Base-by-base conservation (phyloP, 2,329 filamentous ascomycete genomes). In the Colletotrichum trifolii region DNA sequence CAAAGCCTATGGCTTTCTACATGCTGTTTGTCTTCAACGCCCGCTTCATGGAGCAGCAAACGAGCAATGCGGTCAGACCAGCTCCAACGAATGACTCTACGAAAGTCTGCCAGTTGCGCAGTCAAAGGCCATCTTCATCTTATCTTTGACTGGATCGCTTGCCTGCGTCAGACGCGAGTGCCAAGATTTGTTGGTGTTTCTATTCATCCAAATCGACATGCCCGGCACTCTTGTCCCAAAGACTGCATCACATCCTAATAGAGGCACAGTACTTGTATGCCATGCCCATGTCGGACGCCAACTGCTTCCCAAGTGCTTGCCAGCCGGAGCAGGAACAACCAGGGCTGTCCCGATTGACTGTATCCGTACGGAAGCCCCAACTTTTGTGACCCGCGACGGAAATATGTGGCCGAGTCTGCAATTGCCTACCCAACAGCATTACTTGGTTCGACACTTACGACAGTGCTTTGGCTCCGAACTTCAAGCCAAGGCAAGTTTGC, bases 201-300 rank as follows among this genome's bases (percentile, higher is more conserved):
- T 70, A 71, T 87, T 83, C n/a, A 76, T 82, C 78, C 80, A 85
- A 0, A 78, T 67, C 3, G 75, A 79, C 77, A 87, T 80, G 71
- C 86, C 85, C 0, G 84, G 84, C 13, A 87, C 81, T 69, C 84
- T 86, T 0, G 81, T 82, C 0, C 85, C 85, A 64, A 87, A 83
- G 13, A 88, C 81, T 0, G 84, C 79, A 63, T 87, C 88, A 54
- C 85, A 82, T 25, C 25, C 25, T 17, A 17, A 17, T 25, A 25
- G 25, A 25, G 25, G 25, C 25, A 25, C 25, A 25, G 25, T 17
- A 17, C 17, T 17, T 17, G 17, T 17, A 17, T 17, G 17, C 17
- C 17, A 17, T 17, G 17, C 17, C 17, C 17, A 17, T 17, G 17
- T 17, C 17, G 17, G 17, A 17, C 17, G 17, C 17, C 17, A 17